Percentiles rank a stretch among this genome's conserved stretches.
phyloP scores from a whole-genome alignment of 495 filamentous ascomycete species.

The Hyaloscypha variabilis region DNA sequence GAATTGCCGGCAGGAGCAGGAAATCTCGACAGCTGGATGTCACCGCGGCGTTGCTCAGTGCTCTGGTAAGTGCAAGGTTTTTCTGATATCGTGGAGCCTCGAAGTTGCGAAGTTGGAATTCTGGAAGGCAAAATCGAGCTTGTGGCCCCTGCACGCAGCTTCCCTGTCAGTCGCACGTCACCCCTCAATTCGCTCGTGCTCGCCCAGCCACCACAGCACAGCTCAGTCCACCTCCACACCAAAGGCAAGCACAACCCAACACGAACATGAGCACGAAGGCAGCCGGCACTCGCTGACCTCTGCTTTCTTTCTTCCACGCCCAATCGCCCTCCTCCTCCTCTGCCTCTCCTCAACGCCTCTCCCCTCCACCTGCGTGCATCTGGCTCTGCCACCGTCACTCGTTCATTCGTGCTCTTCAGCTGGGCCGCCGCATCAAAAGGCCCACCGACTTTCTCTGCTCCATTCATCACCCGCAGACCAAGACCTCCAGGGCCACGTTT shows the following conservation, averaged over 20 bases:
- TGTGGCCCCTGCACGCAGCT: background rate
- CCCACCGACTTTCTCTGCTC: conserved; percentile 3
- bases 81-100: background rate
- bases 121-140: background rate
- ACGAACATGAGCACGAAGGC: background rate
- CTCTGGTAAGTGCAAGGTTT: conserved; percentile 1
- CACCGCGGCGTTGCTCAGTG: background rate
- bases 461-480: background rate
- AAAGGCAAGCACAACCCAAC: background rate
- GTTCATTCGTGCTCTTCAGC: conserved; percentile 10
- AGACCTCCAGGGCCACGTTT: conserved; percentile 11
- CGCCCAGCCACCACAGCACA: background rate
- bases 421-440: background rate
- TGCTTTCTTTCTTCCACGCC: background rate
- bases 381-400: conserved; percentile 4
- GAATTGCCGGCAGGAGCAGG: background rate
- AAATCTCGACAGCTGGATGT: background rate
- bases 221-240: background rate
- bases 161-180: background rate
- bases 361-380: background rate
- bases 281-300: background rate
- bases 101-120: background rate
- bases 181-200: background rate
- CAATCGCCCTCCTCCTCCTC: background rate
- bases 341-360: background rate